A percentile compares a stretch with the other conserved stretches of the same genome.
Conservation (phyloP, 768 basidiomycete species). For the Trametes punicea region DNA sequence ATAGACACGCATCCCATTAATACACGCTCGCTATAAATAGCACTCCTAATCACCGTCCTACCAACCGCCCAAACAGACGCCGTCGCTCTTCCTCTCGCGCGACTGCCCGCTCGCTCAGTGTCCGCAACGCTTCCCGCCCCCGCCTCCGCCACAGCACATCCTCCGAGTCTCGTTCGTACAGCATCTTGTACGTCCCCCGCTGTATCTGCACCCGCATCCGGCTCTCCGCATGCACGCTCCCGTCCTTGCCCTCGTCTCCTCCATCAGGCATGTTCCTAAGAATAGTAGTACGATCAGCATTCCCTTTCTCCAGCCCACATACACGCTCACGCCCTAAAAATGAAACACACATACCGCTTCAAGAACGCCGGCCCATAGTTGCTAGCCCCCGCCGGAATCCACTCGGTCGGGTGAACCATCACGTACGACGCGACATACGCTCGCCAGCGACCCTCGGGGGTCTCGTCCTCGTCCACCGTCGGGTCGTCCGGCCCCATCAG, state of each 20-base stretch:
- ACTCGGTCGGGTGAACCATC: conserved; percentile 68
- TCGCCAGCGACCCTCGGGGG: conserved; percentile 57
- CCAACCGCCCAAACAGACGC: conserved; percentile 37
- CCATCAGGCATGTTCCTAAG: conserved; percentile 47
- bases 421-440: conserved; percentile 75
- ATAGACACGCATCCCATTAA: conserved; percentile 17
- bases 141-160: conserved; percentile 47
- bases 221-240: conserved; percentile 33
- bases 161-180: conserved; percentile 67
- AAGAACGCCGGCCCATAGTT: conserved; percentile 47
- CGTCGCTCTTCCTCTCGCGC: conserved; percentile 56
- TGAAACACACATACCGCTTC: conserved; percentile 46
- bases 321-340: conserved; percentile 9
- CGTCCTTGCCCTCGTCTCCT: conserved; percentile 28
- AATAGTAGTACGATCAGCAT: conserved; percentile 36
- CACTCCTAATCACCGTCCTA: conserved; percentile 15
- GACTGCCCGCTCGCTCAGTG: conserved; percentile 38
- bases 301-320: conserved; percentile 10
- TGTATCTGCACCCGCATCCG: conserved; percentile 55
- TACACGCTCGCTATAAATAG: conserved; percentile 20
- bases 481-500: conserved; percentile 62
- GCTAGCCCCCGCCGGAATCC: conserved; percentile 46
- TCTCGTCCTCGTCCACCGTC: conserved; percentile 55
- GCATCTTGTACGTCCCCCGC: conserved; percentile 59
- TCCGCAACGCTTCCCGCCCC: conserved; percentile 32